Evolutionary conservation across 495 filamentous ascomycete species (phyloP), one percentile per base, ranked within the genome.

Genomic region (Trichoderma gamsii): DNA sequence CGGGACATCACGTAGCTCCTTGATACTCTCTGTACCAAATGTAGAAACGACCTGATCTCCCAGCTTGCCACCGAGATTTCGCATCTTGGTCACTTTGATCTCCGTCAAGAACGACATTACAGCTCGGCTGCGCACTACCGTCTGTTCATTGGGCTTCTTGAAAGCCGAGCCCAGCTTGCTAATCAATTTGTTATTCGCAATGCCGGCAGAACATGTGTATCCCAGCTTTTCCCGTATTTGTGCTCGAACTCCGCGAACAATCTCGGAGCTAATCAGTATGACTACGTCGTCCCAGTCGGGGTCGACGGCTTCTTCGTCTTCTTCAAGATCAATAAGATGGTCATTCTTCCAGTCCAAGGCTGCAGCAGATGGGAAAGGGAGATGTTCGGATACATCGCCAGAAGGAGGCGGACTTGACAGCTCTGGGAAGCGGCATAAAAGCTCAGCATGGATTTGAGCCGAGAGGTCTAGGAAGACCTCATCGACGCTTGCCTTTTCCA

Each of bases 221-320:
- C 87, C 86, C 32, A 97, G 77, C 63, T 83, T 76, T 52, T 87
- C 83, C 73, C 84, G 85, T 41, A 98, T 85, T 35, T 83, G 80
- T 12, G 78, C 79, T 29, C 95, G 84, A 32, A 97, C 82, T 59
- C 85, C 80, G n/a, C 90, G 85, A 44, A 96, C 88, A 71, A 98
- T 94, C 74, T 97, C 92, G 11, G 92, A 90, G 0, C 90, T 93
- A 68, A 97, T 84, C 27, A 90, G 79, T 74, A 96, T 91, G 18
- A 87, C 90, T 72, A 98, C 84, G 79, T 98, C 94, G 79, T 99
- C 95, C 96, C 96, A 99, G 77, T 97, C 93, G 5, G 91, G 92
- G 74, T 93, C 88, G 72, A 91, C 88, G 59, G 90, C 84, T 73
- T 94, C 92, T 5, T 83, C 86, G 71, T 94, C 87, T 15, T 83